phyloP scores from a whole-genome alignment of 768 basidiomycete species.

The Suillus cothurnatus region DNA sequence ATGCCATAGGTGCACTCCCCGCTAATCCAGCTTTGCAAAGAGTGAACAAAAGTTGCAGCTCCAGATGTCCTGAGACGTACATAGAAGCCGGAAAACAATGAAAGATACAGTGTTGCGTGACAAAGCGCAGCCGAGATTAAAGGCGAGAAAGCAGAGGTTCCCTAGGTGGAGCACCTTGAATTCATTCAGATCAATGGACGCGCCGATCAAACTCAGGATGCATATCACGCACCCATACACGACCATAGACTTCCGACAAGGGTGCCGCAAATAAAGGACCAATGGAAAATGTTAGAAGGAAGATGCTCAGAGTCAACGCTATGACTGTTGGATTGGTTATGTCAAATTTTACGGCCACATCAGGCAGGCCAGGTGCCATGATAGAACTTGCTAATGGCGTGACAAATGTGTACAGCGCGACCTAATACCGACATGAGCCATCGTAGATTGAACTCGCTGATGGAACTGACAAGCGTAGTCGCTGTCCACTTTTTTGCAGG shows the following conservation, averaged over 20 bases:
- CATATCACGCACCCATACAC: conserved; percentile 55
- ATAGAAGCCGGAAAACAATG: conserved; percentile 67
- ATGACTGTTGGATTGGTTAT: conserved; percentile 54
- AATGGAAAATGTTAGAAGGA: conserved; percentile 64
- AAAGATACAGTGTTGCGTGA: conserved; percentile 56
- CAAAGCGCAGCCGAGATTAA: conserved; percentile 72
- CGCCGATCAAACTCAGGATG: neutral
- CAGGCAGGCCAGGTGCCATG: conserved; percentile 70
- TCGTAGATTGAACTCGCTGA: conserved; percentile 30
- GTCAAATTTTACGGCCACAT: conserved; percentile 51
- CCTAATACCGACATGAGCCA: conserved; percentile 35
- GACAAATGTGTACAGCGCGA: conserved; percentile 63
- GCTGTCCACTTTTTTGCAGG: conserved; percentile 59
- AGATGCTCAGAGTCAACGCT: conserved; percentile 65
- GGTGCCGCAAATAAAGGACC: conserved; percentile 71
- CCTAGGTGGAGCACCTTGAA: conserved; percentile 62
- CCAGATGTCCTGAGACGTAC: conserved; percentile 40
- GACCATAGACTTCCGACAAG: conserved; percentile 73
- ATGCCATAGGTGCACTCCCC: conserved; percentile 64
- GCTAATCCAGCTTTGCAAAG: conserved; percentile 56
- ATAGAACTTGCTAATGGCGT: conserved; percentile 57
- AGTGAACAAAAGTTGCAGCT: neutral
- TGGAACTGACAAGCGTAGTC: conserved; percentile 50
- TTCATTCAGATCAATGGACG: neutral
- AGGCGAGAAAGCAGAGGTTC: conserved; percentile 61